These are phyloP conservation scores for Saturnispora quitensis DNA, from an alignment of 805 yeast genomes.

Conservation along the genomic window DNA sequence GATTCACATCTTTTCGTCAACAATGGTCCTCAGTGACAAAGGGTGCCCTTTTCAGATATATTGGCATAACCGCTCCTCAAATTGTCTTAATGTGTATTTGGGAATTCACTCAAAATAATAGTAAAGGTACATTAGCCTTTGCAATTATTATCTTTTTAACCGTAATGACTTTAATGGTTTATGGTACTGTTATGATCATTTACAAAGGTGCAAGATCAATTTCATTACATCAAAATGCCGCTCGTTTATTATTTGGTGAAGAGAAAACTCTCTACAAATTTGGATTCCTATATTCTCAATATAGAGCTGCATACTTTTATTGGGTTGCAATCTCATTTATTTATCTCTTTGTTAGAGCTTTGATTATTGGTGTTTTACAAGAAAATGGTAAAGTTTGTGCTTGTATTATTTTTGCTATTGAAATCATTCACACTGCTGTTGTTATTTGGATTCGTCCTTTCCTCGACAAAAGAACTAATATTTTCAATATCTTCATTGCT, in stretches of 20 bases:
- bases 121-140: conserved; percentile 72
- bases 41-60: conserved; percentile 80
- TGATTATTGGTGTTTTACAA: conserved; percentile 84
- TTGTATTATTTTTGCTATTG: conserved; percentile 64
- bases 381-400: conserved; percentile 74
- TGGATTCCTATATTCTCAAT: conserved; percentile 90
- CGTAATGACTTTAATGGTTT: conserved; percentile 48
- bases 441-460: conserved; percentile 74
- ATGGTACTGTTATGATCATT: conserved; percentile 69
- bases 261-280: conserved; percentile 69
- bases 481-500: conserved; percentile 82
- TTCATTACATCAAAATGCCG: conserved; percentile 77
- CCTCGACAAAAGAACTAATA: conserved; percentile 90
- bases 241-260: conserved; percentile 84
- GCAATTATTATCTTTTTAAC: conserved; percentile 64
- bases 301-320: conserved; percentile 78
- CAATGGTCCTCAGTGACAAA: conserved; percentile 82
- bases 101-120: conserved; percentile 80
- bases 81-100: conserved; percentile 72
- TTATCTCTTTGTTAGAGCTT: conserved; percentile 64
- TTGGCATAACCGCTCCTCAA: conserved; percentile 83
- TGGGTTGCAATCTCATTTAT: conserved; percentile 59
- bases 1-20: conserved; percentile 66
- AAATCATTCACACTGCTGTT: conserved; percentile 56
- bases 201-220: conserved; percentile 65